These are phyloP conservation scores for Backusella circina DNA, from an alignment of 192 early-diverging fungal species.

Conservation along the genomic window DNA sequence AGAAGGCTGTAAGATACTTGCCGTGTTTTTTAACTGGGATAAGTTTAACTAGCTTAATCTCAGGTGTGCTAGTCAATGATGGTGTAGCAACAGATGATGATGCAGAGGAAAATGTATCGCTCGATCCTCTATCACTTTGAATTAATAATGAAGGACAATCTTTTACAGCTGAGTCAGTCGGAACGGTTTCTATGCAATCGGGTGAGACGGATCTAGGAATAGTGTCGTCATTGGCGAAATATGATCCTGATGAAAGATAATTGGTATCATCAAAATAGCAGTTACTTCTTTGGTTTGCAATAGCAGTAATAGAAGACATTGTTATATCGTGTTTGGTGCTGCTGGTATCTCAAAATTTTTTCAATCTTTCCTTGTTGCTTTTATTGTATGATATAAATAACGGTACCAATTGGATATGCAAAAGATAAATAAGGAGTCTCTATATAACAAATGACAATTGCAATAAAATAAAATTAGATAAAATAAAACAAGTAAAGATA, in stretches of 20 bases:
- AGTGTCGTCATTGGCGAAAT: neutral
- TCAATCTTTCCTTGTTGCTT: neutral
- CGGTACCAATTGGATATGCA: neutral
- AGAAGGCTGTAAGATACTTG: neutral
- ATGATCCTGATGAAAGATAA: neutral
- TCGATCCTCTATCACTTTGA: slow-evolving; percentile 5
- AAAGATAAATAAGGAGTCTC: neutral
- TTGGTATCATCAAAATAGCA: neutral
- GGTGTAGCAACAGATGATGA: neutral
- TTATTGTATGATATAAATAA: neutral
- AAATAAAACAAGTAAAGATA: neutral
- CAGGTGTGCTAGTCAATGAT: neutral
- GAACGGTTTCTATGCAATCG: neutral
- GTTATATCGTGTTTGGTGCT: neutral
- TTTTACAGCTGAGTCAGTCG: neutral
- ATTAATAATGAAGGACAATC: neutral
- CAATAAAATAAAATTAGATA: neutral
- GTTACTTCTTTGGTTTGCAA: neutral
- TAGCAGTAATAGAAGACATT: neutral
- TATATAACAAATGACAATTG: neutral
- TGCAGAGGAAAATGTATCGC: neutral
- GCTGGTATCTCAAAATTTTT: neutral
- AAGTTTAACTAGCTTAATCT: neutral
- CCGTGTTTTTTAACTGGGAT: slow-evolving; percentile 3
- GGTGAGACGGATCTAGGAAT: slow-evolving; percentile 10